Conservation (phyloP, 768 basidiomycete genomes). For the Amanita exitialis region DNA sequence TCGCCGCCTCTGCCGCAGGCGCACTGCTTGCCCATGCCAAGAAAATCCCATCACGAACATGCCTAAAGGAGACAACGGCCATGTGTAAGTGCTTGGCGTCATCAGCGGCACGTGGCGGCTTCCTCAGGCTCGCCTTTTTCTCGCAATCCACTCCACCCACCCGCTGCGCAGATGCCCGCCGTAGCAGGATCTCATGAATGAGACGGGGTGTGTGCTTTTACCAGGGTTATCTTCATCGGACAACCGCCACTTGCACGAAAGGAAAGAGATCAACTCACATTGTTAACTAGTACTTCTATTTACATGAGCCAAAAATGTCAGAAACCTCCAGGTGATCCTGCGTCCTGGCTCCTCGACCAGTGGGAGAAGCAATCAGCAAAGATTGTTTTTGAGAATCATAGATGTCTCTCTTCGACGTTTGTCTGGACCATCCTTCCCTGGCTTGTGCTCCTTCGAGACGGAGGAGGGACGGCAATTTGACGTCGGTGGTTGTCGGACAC, state of each 20-base stretch:
- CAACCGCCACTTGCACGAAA: constrained; percentile 11
- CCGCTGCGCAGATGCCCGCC: constrained; percentile 18
- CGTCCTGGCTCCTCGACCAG: constrained; percentile 85
- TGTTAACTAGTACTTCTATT: constrained; percentile 14
- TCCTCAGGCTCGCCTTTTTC: constrained; percentile 83
- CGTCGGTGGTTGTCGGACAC: constrained; percentile 40
- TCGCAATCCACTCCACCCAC: constrained; percentile 65
- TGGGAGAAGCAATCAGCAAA: constrained; percentile 85
- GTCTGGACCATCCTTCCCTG: constrained; percentile 80
- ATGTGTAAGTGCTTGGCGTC: too few relatives aligned
- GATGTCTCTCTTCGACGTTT: constrained; percentile 67
- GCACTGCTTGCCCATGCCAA: too few relatives aligned
- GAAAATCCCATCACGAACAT: too few relatives aligned
- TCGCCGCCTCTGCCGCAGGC: too few relatives aligned
- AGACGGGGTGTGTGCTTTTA: constrained; percentile 75
- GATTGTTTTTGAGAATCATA: constrained; percentile 78
- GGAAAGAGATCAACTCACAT: constrained; percentile 13
- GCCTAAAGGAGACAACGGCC: too few relatives aligned
- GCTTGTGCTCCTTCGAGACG: constrained; percentile 17
- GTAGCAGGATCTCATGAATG: constrained; percentile 11
- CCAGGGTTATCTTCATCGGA: constrained; percentile 80
- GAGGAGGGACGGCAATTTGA: constrained; percentile 73
- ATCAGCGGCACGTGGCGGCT: background rate
- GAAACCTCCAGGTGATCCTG: constrained; percentile 80
- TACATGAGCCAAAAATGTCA: constrained; percentile 5